Conservation (phyloP, 305 asterid species). For the Caryopteris hybrid region DNA sequence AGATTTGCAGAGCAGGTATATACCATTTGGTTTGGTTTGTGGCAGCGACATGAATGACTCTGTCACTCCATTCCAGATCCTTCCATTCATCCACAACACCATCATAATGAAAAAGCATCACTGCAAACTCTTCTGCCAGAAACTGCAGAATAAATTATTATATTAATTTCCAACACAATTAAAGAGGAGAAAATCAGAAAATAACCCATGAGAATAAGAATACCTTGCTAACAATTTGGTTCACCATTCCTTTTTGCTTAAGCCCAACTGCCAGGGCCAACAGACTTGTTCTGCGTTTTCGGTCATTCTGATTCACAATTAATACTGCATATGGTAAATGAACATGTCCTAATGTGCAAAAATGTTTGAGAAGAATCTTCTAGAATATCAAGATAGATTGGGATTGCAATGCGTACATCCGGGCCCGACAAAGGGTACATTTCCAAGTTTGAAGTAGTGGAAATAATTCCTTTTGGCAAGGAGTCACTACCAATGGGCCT, state of each 20-base stretch:
- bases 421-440: slow-evolving; percentile 67
- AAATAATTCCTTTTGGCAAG: slow-evolving; percentile 74
- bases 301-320: too few species aligned
- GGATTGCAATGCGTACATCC: slow-evolving; percentile 35
- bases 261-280: slow-evolving; percentile 83
- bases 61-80: slow-evolving; percentile 52
- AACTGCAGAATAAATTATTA: slow-evolving; percentile 44
- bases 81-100: slow-evolving; percentile 74
- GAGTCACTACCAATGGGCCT: slow-evolving; percentile 61
- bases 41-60: slow-evolving; percentile 70
- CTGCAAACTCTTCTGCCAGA: slow-evolving; percentile 44
- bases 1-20: neutral
- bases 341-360: too few species aligned
- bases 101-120: slow-evolving; percentile 94
- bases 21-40: slow-evolving; percentile 84
- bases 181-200: neutral
- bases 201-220: too few species aligned
- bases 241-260: slow-evolving; percentile 53
- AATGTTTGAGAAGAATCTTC: too few species aligned
- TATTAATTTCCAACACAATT: neutral
- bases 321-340: too few species aligned
- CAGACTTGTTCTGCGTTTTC: slow-evolving; percentile 39
- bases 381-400: too few species aligned
- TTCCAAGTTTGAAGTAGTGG: slow-evolving; percentile 65
- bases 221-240: slow-evolving; percentile 69